Percentiles rank a stretch among this genome's conserved stretches.
Conservation (phyloP, 768 basidiomycete species). For the Goffeauzyma gilvescens region DNA sequence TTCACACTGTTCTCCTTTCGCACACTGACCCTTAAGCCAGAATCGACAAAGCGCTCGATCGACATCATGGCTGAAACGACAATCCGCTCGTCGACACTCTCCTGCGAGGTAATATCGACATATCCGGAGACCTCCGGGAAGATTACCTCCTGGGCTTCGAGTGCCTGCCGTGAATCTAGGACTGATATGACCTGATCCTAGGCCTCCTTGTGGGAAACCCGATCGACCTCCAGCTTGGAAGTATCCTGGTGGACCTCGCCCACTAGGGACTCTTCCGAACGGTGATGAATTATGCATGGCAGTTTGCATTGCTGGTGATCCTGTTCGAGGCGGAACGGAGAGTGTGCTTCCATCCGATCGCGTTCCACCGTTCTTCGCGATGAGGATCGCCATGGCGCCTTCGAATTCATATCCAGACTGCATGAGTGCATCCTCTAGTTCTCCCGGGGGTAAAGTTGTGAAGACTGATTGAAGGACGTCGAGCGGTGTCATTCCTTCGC, state of each 20-base stretch:
- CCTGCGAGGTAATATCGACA: constrained; percentile 94
- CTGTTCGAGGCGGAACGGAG: background rate
- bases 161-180: constrained; percentile 19
- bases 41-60: constrained; percentile 88
- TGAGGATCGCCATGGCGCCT: constrained; percentile 78
- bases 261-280: constrained; percentile 15
- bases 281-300: too few relatives aligned
- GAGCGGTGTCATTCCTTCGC: constrained; percentile 77
- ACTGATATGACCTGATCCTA: constrained; percentile 21
- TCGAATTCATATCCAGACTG: constrained; percentile 88
- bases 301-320: too few relatives aligned
- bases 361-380: constrained; percentile 41
- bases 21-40: constrained; percentile 93
- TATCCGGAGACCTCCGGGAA: constrained; percentile 36
- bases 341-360: constrained; percentile 29
- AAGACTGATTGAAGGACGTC: constrained; percentile 91
- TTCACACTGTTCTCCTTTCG: constrained; percentile 90
- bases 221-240: constrained; percentile 27
- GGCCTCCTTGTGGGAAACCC: constrained; percentile 14
- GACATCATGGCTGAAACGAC: constrained; percentile 91
- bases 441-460: constrained; percentile 66
- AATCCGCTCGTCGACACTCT: constrained; percentile 86
- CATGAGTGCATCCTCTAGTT: constrained; percentile 80
- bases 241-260: constrained; percentile 22
- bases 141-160: constrained; percentile 13